phyloP scores from a whole-genome alignment of 164 flowering plant species.

The Vitis cinerea region DNA sequence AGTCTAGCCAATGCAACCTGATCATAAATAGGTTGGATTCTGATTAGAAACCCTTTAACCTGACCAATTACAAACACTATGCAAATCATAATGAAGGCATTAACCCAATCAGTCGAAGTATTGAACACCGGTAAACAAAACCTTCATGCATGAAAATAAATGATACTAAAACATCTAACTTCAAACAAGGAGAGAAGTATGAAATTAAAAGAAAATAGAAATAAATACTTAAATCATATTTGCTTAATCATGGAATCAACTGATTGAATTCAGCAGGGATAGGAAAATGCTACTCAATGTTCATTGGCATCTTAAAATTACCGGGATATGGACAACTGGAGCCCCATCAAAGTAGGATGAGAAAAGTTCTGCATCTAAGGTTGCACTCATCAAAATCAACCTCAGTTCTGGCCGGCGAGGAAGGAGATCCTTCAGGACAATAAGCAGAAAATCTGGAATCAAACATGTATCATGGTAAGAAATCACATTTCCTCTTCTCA shows the following conservation, averaged over 20 bases:
- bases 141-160: not conserved
- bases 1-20: no score
- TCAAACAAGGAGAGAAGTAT: not conserved
- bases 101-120: no score
- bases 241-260: not conserved
- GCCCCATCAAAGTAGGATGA: conserved; percentile 83
- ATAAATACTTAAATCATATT: not conserved
- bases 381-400: conserved; percentile 93
- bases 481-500: conserved; percentile 4
- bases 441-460: conserved; percentile 78
- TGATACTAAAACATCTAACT: not conserved
- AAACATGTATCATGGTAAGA: conserved; percentile 21
- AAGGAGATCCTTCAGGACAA: conserved; percentile 82
- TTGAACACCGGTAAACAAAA: not conserved
- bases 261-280: not conserved
- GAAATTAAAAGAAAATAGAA: no score
- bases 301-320: conserved; percentile 32
- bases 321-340: conserved; percentile 71
- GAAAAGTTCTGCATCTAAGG: conserved; percentile 83
- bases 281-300: not conserved
- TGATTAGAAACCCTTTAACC: no score
- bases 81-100: no score
- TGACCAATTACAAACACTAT: no score
- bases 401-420: conserved; percentile 77
- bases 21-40: no score